Evolutionary conservation across 768 basidiomycete species (phyloP), one percentile per base, ranked within the genome.

Genomic region (Xerocomellus intermedius): DNA sequence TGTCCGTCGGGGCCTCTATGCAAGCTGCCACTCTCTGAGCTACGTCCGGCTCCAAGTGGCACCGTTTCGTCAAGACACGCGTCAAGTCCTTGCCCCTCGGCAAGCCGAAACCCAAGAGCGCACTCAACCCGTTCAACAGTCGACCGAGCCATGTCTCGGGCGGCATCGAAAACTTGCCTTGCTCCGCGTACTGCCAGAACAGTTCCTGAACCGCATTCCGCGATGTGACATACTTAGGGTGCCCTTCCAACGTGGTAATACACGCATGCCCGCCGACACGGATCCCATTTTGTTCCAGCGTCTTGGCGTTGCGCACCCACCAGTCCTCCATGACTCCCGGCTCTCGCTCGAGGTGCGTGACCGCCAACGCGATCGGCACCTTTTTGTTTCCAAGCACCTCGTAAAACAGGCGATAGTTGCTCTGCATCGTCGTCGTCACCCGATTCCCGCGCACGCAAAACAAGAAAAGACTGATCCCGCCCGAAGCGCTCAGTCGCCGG

Each of bases 311-410:
- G 33, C 64, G 59, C 3, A 30, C 24, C 72, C 71, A 72, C 71
- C 72, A 72, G 8, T 49, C 52, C 22, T 72, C 69, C 71, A 73
- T 72, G 42, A 46, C 41, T 1, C 2, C 26, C 26, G 26, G 26
- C 37, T 72, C 71, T 2, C 66, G 53, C 48, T 76, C 76, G 5
- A 78, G 66, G 24, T 75, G 73, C 0, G 75, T 78, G 10, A 79
- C 57, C 22, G 68, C 74, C 17, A 78, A 49, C 4, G 73, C 66
- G 36, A 73, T 69, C 19, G 77, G 77, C 13, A 77, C 77, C 32
- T 66, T 52, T 30, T 56, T 56, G 48, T 59, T 65, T 38, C 78
- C 78, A 5, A 79, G 71, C 35, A 77, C 68, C 45, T 78, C 70
- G 38, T 69, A 58, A 61, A 77, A 77, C 17, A 77, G 54, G 3